phyloP scores from a whole-genome alignment of 129 eudicot genomes.

The Artemisia argyi region DNA sequence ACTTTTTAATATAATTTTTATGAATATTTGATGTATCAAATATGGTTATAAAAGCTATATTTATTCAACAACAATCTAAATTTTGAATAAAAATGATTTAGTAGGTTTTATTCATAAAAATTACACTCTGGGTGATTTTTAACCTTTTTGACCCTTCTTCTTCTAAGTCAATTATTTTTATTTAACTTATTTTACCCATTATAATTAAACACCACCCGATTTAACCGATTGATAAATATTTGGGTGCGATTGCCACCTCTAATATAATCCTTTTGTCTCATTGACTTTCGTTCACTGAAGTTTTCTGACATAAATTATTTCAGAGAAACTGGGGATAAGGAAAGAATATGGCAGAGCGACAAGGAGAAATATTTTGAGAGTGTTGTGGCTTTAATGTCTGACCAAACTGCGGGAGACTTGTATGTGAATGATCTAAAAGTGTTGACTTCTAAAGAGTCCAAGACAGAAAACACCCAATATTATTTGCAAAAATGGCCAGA shows the following conservation, averaged over 20 bases:
- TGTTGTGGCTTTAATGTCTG: constrained; percentile 89
- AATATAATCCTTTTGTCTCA: too few relatives aligned
- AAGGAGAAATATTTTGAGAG: constrained; percentile 87
- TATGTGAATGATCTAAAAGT: constrained; percentile 52
- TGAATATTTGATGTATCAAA: neutral
- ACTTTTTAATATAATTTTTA: constrained; percentile 1
- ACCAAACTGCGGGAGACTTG: constrained; percentile 69
- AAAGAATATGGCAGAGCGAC: constrained; percentile 95
- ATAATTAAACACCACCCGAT: neutral
- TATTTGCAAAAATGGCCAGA: constrained; percentile 86
- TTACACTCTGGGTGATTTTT: too few relatives aligned
- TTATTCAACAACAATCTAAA: too few relatives aligned
- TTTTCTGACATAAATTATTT: constrained; percentile 30
- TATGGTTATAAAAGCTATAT: neutral
- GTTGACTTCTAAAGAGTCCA: constrained; percentile 89
- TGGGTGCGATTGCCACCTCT: too few relatives aligned
- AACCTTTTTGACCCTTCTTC: too few relatives aligned
- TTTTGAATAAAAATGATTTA: neutral
- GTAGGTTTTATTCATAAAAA: too few relatives aligned
- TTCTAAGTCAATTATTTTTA: too few relatives aligned
- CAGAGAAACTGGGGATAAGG: constrained; percentile 85
- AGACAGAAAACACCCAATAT: constrained; percentile 93
- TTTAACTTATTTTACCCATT: too few relatives aligned
- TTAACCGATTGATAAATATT: neutral
- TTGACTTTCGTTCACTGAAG: neutral